Percentiles rank a stretch among this genome's conserved stretches.
phyloP scores from a whole-genome alignment of 2,329 filamentous ascomycete genomes.

The Colletotrichum karsti region DNA sequence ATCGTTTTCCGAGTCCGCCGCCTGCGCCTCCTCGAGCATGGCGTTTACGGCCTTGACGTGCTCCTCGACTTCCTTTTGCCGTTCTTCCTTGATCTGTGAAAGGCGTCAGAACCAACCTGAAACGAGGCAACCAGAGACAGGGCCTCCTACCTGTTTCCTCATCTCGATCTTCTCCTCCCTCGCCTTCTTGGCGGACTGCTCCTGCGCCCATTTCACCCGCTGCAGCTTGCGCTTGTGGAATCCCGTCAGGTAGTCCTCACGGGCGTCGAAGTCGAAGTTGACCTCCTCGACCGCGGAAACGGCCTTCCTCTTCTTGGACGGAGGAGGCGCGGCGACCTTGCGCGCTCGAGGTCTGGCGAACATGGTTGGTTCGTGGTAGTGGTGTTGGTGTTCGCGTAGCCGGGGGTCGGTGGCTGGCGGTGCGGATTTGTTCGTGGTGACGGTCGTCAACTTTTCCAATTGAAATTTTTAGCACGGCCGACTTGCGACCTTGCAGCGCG shows the following conservation, averaged over 20 bases:
- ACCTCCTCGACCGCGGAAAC: constrained; percentile 77
- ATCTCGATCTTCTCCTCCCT: constrained; percentile 79
- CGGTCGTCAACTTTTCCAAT: not conserved
- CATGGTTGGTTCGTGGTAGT: constrained; percentile 38
- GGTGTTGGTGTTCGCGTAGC: not conserved
- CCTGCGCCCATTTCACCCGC: constrained; percentile 85
- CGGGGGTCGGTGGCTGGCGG: not conserved
- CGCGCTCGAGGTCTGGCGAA: constrained; percentile 69
- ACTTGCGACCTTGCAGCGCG: constrained; percentile 20
- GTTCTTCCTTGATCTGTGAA: constrained; percentile 81
- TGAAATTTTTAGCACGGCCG: constrained; percentile 17
- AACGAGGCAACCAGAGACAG: not conserved
- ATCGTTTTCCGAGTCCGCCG: constrained; percentile 49
- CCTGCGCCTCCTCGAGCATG: constrained; percentile 70
- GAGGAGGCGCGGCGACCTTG: constrained; percentile 64
- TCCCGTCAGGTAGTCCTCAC: constrained; percentile 89
- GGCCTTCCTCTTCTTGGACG: constrained; percentile 73
- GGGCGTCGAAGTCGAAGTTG: constrained; percentile 81
- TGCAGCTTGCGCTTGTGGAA: constrained; percentile 96
- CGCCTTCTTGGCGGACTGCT: constrained; percentile 79
- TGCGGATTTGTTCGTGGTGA: constrained; percentile 10
- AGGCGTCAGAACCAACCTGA: not conserved
- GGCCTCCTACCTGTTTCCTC: constrained; percentile 75
- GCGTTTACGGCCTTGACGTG: constrained; percentile 82
- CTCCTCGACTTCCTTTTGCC: constrained; percentile 81